Evolutionary conservation across 2,329 filamentous ascomycete species (phyloP).

Genomic region (Colletotrichum sp.): DNA sequence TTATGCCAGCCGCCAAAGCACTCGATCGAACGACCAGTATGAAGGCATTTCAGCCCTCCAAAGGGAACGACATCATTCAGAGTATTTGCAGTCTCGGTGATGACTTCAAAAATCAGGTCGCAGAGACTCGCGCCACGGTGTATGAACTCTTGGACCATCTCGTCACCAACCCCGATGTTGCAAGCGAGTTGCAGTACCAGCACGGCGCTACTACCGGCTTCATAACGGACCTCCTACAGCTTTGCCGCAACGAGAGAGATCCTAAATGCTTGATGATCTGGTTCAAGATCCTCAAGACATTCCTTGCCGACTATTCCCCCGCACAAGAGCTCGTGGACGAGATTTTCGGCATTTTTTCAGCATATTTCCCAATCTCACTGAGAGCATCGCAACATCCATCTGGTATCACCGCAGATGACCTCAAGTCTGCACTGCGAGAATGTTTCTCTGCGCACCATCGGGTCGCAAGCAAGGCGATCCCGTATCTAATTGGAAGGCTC

Average conservation of each 20-base stretch:
- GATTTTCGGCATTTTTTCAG: slow-evolving; percentile 61
- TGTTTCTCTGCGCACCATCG: slow-evolving; percentile 59
- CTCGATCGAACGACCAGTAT: slow-evolving; percentile 54
- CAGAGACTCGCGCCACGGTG: slow-evolving; percentile 56
- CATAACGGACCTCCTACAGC: slow-evolving; percentile 52
- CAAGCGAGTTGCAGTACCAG: slow-evolving; percentile 47
- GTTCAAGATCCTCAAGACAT: slow-evolving; percentile 55
- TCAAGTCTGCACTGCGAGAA: slow-evolving; percentile 57
- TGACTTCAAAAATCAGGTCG: slow-evolving; percentile 60
- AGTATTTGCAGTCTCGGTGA: slow-evolving; percentile 57
- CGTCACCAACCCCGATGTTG: slow-evolving; percentile 46
- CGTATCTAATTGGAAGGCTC: slow-evolving; percentile 61
- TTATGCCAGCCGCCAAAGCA: slow-evolving; percentile 58
- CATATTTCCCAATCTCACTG: slow-evolving; percentile 66
- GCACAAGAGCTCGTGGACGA: slow-evolving; percentile 52
- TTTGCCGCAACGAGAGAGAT: slow-evolving; percentile 62
- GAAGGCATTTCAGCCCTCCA: slow-evolving; percentile 55
- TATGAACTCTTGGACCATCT: slow-evolving; percentile 54
- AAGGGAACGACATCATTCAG: slow-evolving; percentile 53
- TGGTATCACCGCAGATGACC: slow-evolving; percentile 59
- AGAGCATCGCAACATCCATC: slow-evolving; percentile 53
- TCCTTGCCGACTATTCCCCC: slow-evolving; percentile 50
- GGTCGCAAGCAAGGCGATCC: slow-evolving; percentile 51
- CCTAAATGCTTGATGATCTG: slow-evolving; percentile 62
- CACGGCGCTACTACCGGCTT: slow-evolving; percentile 51